Base-by-base conservation (phyloP, 345 rosid genomes). In the Melaleuca alternifolia region DNA sequence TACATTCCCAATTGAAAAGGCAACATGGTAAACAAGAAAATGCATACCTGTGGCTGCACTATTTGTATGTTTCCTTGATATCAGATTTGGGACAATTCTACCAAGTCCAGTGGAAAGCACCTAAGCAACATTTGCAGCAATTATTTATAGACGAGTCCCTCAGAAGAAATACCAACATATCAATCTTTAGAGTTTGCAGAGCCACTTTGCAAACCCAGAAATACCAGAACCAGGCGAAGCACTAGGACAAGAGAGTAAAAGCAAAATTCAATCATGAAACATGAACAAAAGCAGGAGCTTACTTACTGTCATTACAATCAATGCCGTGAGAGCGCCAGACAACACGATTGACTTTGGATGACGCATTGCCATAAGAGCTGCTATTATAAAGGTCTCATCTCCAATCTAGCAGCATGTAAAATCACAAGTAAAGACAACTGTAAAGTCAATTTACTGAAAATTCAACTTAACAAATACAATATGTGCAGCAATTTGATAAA, bases 361-460 rank as follows among this genome's bases (percentile, higher is more conserved):
- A 51, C 99, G 97, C 99, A 98, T 98, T 26, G 99, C 99, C 99
- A 98, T 96, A 83, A 98, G 93, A 71, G 99, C 99, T 54, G 99
- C 99, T 91, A 98, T 98, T 82, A 98, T 98, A 89, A 98, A 98
- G 10, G 99, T 98, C 86, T 98, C 99, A 92, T 98, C 99, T 61
- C 99, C 99, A 90, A 96, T 94, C 99, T 96, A 86, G 52, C 85
- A 86, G 28, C 85, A 89, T 21, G 51, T 89, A n/a, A 10, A 21
- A 44, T 56, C 77, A 46, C 59, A 51, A 84, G 61, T 28, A 50
- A 83, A 86, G 61, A 30, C 59, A 54, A 85, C 61, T 16, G 0
- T n/a, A 14, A 65, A 12, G 48, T 11, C 50, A 65, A 12, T 28
- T 8, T 16, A 54, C 18, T 20, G 14, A 54, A 82, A 86, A 50